A percentile compares a stretch with the other conserved stretches of the same genome.
These are phyloP conservation scores for Penicillium sp. DNA, from an alignment of 2,329 filamentous ascomycete species.

Conservation along the genomic window DNA sequence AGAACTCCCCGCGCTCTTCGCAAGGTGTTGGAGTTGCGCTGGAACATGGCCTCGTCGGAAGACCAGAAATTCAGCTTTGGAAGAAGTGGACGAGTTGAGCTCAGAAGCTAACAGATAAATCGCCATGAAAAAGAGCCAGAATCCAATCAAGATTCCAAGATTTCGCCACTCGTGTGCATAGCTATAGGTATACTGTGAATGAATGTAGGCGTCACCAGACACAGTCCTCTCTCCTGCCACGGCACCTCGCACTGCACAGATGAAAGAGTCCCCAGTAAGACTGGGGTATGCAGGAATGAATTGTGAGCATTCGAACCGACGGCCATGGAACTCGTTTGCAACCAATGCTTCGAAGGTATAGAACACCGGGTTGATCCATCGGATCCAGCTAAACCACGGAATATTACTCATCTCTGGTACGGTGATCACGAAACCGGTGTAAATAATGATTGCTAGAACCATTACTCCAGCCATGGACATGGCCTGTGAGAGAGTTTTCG, in stretches of 20 bases:
- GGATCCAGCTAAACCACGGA: constrained; percentile 67
- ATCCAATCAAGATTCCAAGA: constrained; percentile 67
- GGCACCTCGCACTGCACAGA: constrained; percentile 59
- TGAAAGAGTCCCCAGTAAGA: constrained; percentile 50
- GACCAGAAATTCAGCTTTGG: constrained; percentile 69
- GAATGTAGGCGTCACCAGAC: constrained; percentile 63
- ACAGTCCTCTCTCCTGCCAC: constrained; percentile 57
- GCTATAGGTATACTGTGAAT: constrained; percentile 57
- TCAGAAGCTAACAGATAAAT: constrained; percentile 67
- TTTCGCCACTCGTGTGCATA: constrained; percentile 66
- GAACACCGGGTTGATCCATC: constrained; percentile 65
- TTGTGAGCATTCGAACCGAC: constrained; percentile 58
- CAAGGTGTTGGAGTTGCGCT: constrained; percentile 28
- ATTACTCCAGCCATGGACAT: constrained; percentile 59
- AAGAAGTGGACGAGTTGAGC: constrained; percentile 63
- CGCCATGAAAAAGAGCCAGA: constrained; percentile 64
- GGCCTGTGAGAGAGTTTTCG: constrained; percentile 64
- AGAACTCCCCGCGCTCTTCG: constrained; percentile 24
- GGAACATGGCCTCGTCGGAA: constrained; percentile 62
- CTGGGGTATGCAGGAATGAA: constrained; percentile 50
- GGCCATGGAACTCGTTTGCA: constrained; percentile 60
- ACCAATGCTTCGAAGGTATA: constrained; percentile 67
- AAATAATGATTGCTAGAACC: constrained; percentile 62
- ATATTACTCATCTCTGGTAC: constrained; percentile 52
- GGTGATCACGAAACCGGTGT: constrained; percentile 67